Evolutionary conservation across 768 basidiomycete genomes (phyloP).

Genomic region (Gloeostereum incarnatum): DNA sequence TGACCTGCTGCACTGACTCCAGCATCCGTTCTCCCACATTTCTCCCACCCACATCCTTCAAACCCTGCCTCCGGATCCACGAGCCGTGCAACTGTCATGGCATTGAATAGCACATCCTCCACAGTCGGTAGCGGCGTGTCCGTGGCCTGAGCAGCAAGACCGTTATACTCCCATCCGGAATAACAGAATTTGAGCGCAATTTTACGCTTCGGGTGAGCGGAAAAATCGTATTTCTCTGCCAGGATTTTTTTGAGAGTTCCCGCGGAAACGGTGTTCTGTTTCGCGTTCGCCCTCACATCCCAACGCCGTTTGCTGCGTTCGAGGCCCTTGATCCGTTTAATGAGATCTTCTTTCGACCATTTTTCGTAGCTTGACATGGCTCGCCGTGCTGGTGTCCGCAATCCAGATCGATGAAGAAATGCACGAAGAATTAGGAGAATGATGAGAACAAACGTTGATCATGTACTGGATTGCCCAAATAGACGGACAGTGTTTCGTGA

Average conservation of each 20-base stretch:
- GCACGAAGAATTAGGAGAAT: too few relatives aligned
- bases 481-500: too few relatives aligned
- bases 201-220: constrained; percentile 67
- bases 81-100: constrained; percentile 67
- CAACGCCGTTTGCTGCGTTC: constrained; percentile 24
- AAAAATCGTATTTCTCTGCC: constrained; percentile 49
- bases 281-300: constrained; percentile 7
- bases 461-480: too few relatives aligned
- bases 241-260: constrained; percentile 13
- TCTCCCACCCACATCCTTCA: constrained; percentile 85
- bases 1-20: constrained; percentile 94
- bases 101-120: constrained; percentile 77
- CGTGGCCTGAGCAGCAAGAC: constrained; percentile 72
- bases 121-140: constrained; percentile 81
- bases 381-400: too few relatives aligned
- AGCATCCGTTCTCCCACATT: constrained; percentile 90
- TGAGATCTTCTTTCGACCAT: constrained; percentile 63
- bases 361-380: constrained; percentile 30
- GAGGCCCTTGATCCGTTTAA: constrained; percentile 50
- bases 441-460: too few relatives aligned
- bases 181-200: constrained; percentile 93
- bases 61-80: constrained; percentile 67
- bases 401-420: too few relatives aligned
- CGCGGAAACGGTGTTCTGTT: constrained; percentile 5
- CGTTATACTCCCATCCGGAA: constrained; percentile 86